A percentile compares a stretch with the other conserved stretches of the same genome.
Conservation (phyloP, 129 eudicot genomes). For the Helianthus tuberosus region DNA sequence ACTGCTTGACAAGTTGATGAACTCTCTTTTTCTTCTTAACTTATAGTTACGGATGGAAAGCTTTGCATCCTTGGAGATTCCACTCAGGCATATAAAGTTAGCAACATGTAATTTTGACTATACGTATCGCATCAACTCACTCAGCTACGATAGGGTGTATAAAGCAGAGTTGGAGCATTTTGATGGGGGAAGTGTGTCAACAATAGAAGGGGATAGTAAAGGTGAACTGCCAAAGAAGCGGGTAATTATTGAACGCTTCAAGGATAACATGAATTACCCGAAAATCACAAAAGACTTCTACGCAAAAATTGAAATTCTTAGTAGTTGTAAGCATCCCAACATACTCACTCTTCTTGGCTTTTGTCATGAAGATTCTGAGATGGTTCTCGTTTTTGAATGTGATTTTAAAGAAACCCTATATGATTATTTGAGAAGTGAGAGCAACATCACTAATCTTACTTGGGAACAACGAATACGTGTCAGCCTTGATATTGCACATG, state of each 20-base stretch:
- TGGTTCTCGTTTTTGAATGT: conserved; percentile 7
- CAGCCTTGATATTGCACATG: conserved; percentile 3
- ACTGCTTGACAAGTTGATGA: too few relatives aligned
- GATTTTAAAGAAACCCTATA: not conserved
- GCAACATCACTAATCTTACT: not conserved
- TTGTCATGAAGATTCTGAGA: conserved; percentile 5
- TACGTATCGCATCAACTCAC: not conserved
- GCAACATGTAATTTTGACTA: not conserved
- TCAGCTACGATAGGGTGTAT: not conserved
- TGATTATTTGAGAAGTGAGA: not conserved
- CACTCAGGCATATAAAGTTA: not conserved
- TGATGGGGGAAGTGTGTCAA: not conserved
- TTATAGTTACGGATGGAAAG: not conserved
- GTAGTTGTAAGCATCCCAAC: not conserved
- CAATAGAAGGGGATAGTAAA: not conserved
- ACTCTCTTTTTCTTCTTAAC: too few relatives aligned
- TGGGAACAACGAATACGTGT: conserved; percentile 17
- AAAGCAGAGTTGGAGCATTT: not conserved
- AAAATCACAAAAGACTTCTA: not conserved
- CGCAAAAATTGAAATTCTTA: not conserved
- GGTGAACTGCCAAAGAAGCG: not conserved
- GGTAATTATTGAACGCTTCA: not conserved
- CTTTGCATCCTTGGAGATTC: conserved; percentile 5
- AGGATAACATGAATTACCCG: too few relatives aligned
- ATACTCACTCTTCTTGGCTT: conserved; percentile 3